These are phyloP conservation scores for Oryza coarctata DNA, from an alignment of 176 grass and related monocot species.

Conservation along the genomic window DNA sequence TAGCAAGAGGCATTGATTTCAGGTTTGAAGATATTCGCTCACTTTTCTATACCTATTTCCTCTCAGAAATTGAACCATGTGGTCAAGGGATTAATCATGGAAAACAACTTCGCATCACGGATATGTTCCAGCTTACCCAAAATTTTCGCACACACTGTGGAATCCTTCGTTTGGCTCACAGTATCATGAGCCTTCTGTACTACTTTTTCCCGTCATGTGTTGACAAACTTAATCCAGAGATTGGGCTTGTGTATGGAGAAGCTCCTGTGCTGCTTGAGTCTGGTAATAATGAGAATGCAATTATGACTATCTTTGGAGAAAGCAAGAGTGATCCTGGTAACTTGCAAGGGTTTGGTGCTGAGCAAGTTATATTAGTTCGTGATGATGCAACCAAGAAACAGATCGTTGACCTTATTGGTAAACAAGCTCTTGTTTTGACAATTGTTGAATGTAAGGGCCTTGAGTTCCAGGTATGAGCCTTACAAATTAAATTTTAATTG, in stretches of 20 bases:
- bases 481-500: neutral
- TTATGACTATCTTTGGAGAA: conserved; percentile 81
- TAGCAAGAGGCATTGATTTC: conserved; percentile 86
- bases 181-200: conserved; percentile 78
- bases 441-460: conserved; percentile 95
- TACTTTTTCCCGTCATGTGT: conserved; percentile 70
- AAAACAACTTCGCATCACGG: conserved; percentile 34
- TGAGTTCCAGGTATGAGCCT: conserved; percentile 76
- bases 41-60: conserved; percentile 74
- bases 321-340: conserved; percentile 17
- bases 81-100: conserved; percentile 42
- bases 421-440: conserved; percentile 79
- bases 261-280: conserved; percentile 78
- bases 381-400: conserved; percentile 72
- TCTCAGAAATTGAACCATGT: conserved; percentile 28
- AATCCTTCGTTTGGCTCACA: conserved; percentile 68
- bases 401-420: conserved; percentile 58
- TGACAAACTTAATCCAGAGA: conserved; percentile 74
- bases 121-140: conserved; percentile 80
- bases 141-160: conserved; percentile 90
- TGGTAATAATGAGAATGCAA: conserved; percentile 71
- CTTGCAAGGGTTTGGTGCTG: conserved; percentile 71
- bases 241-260: conserved; percentile 79
- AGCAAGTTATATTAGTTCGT: conserved; percentile 85
- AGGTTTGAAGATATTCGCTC: conserved; percentile 85